phyloP scores from a whole-genome alignment of 73 alveolate species.

The Paraurostyla sp. region DNA sequence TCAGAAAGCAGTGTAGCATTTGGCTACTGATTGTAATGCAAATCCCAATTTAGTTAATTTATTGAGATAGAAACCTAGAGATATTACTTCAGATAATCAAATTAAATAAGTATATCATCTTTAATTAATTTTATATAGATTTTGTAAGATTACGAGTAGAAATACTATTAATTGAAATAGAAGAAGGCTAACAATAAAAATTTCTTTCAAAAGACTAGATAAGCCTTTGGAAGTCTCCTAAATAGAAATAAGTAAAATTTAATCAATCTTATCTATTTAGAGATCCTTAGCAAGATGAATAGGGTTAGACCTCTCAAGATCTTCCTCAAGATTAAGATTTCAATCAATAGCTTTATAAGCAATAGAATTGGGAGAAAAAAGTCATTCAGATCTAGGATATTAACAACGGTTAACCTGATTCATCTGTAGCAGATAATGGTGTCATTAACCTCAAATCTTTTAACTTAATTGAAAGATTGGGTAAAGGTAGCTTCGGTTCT shows the following conservation, averaged over 20 bases:
- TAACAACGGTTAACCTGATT: background rate
- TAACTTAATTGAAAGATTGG: conserved; percentile 84
- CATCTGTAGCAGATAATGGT: background rate
- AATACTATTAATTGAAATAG: background rate
- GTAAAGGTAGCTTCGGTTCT: conserved; percentile 94
- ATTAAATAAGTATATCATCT: background rate
- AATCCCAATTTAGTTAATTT: background rate
- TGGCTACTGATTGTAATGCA: background rate
- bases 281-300: conserved; percentile 11
- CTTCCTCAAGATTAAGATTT: background rate
- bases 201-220: background rate
- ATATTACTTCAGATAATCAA: background rate
- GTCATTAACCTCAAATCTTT: conserved; percentile 65
- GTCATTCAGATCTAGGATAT: background rate
- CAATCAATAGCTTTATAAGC: background rate
- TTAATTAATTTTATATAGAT: background rate
- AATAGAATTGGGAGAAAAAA: background rate
- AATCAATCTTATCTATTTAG: background rate
- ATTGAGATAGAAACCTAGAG: conserved; percentile 15
- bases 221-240: conserved; percentile 5
- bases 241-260: background rate
- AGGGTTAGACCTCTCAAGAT: background rate
- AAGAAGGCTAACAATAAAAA: background rate
- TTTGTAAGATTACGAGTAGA: conserved; percentile 1
- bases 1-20: background rate